phyloP scores from a whole-genome alignment of 2,329 filamentous ascomycete genomes.

The Myotisia sp. region DNA sequence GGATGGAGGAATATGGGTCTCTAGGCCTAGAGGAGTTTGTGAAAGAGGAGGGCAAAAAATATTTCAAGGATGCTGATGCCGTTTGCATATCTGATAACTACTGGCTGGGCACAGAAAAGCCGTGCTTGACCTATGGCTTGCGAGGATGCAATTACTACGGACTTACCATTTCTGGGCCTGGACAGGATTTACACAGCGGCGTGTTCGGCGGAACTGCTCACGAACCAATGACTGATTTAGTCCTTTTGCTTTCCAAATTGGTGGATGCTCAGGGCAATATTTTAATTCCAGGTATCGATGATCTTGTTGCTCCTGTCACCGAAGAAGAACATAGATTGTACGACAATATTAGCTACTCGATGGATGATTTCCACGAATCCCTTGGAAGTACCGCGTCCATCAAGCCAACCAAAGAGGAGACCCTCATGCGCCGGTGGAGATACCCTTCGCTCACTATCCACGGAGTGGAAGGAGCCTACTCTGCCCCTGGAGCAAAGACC shows the following conservation, averaged over 20 bases:
- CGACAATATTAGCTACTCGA: constrained; percentile 78
- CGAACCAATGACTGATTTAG: constrained; percentile 95
- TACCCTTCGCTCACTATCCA: constrained; percentile 89
- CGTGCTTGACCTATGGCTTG: constrained; percentile 91
- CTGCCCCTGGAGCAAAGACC: constrained; percentile 85
- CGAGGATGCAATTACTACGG: constrained; percentile 98
- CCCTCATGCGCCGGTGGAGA: constrained; percentile 91
- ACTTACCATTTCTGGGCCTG: constrained; percentile 77
- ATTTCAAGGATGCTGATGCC: constrained; percentile 88
- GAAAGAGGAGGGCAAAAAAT: constrained; percentile 75
- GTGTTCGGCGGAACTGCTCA: constrained; percentile 94
- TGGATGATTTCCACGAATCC: constrained; percentile 87
- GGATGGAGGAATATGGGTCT: constrained; percentile 98
- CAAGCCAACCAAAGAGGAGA: constrained; percentile 73
- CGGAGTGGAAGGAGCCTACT: constrained; percentile 90
- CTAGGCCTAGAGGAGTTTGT: constrained; percentile 95
- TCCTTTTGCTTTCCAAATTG: constrained; percentile 64
- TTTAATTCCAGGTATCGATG: constrained; percentile 79
- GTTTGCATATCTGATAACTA: constrained; percentile 99
- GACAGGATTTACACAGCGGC: constrained; percentile 86
- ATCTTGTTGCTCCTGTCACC: constrained; percentile 80
- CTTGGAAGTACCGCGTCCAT: constrained; percentile 81
- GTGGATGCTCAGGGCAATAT: constrained; percentile 90
- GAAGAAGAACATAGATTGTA: constrained; percentile 81
- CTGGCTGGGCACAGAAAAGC: constrained; percentile 98